Evolutionary conservation across 1,139 yeast genomes (phyloP).

Genomic region (Debaryomycetaceae sp.): DNA sequence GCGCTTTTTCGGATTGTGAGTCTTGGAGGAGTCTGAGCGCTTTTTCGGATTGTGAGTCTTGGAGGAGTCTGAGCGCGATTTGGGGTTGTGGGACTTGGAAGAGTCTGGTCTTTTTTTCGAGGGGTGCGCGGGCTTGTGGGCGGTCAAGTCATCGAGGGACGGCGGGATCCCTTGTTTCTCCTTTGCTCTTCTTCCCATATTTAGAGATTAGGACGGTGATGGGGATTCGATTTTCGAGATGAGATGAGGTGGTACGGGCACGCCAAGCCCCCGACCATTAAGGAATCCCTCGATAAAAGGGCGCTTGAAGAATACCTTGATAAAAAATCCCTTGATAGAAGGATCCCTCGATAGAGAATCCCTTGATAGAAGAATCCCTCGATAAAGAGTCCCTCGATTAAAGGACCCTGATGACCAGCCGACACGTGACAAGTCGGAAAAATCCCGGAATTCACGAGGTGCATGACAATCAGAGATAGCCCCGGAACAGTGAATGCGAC

Average conservation of each 20-base stretch:
- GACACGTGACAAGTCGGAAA: too few relatives aligned
- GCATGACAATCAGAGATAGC: too few relatives aligned
- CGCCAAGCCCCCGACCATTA: too few relatives aligned
- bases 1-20: slow-evolving; percentile 8
- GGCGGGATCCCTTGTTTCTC: slow-evolving; percentile 91
- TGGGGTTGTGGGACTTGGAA: slow-evolving; percentile 13
- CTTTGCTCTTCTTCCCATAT: slow-evolving; percentile 87
- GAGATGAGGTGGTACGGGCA: neutral
- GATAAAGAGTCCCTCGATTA: too few relatives aligned
- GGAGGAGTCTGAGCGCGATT: slow-evolving; percentile 6
- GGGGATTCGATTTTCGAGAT: neutral
- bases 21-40: slow-evolving; percentile 5
- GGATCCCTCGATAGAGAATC: too few relatives aligned
- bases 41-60: slow-evolving; percentile 9
- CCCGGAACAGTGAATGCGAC: too few relatives aligned
- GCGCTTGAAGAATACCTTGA: too few relatives aligned
- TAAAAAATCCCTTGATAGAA: too few relatives aligned
- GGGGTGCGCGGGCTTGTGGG: slow-evolving; percentile 40
- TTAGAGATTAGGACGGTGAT: slow-evolving; percentile 2
- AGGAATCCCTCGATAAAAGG: too few relatives aligned
- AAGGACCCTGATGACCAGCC: too few relatives aligned
- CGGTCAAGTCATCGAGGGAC: slow-evolving; percentile 67
- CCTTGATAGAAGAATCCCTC: too few relatives aligned
- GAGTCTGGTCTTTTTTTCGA: slow-evolving; percentile 11
- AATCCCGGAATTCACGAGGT: too few relatives aligned